Evolutionary conservation across 2,329 filamentous ascomycete species (phyloP), one percentile per base, ranked within the genome.

Genomic region (Chrysoporthe cubensis): DNA sequence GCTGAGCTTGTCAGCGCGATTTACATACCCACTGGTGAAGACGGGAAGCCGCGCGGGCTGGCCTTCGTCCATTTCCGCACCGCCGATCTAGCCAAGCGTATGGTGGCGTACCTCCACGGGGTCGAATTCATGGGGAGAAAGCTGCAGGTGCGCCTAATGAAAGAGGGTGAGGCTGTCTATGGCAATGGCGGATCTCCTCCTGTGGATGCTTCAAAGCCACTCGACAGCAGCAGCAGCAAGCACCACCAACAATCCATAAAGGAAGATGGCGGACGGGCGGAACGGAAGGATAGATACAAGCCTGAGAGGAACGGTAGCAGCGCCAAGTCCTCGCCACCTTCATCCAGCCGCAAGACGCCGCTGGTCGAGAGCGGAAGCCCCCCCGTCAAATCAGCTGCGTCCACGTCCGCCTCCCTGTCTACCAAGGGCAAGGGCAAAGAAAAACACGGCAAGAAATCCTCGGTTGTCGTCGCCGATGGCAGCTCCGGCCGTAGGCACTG

Each of bases 401-500:
- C 43, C 40, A 65, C 37, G 21, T 52, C 67, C 40, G 46, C 54
- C 2, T 11, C 18, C 18, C 16, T 18, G 11, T 60, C 57, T 40
- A 5, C 57, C 40, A 44, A 43, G n/a, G 42, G 37, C 57, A 42
- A 58, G 37, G 46, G 46, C 4, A 68, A 58, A 26, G 46, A 40
- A 2, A 68, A 64, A 40, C 59, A 64, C 54, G 42, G 48, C 63
- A 70, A 66, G 62, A 68, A 66, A 46, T 62, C 58, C 26, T 52
- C 65, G 21, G 64, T 70, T 18, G 60, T 70, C n/a, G 66, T 70
- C 26, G 69, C 66, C 5, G 66, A 70, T 52, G 69, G 69, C 0
- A 69, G 68, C 66, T 64, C 66, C n/a, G 63, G 62, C 42, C 57
- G 66, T 1, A 59, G 66, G 59, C 44, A 46, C 26, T 54, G 50